Conservation (phyloP, 441 rosid species). For the Populus tomentosa region DNA sequence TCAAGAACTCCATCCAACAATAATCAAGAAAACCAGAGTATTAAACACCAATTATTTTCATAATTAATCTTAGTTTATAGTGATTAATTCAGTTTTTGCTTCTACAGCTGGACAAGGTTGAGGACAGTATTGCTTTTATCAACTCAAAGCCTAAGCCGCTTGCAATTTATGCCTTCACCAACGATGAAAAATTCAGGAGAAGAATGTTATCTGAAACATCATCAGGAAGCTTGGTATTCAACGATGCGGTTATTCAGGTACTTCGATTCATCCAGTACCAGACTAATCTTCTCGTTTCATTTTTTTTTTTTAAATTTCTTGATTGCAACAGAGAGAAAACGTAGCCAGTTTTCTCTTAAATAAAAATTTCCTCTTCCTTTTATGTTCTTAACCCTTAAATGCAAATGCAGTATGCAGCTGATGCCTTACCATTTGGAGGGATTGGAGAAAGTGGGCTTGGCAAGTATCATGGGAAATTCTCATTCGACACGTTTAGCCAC, state of each 20-base stretch:
- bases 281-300: background rate
- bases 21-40: background rate
- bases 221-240: slow-evolving; percentile 59
- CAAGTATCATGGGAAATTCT: slow-evolving; percentile 58
- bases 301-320: background rate
- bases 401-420: slow-evolving; percentile 42
- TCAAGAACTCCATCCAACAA: background rate
- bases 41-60: background rate
- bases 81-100: background rate
- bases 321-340: background rate
- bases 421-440: slow-evolving; percentile 68
- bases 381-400: background rate
- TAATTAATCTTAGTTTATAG: background rate
- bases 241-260: slow-evolving; percentile 72
- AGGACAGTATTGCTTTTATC: slow-evolving; percentile 60
- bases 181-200: slow-evolving; percentile 36
- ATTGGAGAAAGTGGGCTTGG: slow-evolving; percentile 65
- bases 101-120: slow-evolving; percentile 58
- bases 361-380: background rate
- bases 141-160: slow-evolving; percentile 70
- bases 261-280: background rate
- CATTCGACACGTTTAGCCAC: slow-evolving; percentile 59
- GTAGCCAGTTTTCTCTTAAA: background rate
- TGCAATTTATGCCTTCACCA: slow-evolving; percentile 71
- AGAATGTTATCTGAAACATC: slow-evolving; percentile 51